Conservation (phyloP, 2,329 filamentous ascomycete species). For the Magnaporthiopsis incrustans region DNA sequence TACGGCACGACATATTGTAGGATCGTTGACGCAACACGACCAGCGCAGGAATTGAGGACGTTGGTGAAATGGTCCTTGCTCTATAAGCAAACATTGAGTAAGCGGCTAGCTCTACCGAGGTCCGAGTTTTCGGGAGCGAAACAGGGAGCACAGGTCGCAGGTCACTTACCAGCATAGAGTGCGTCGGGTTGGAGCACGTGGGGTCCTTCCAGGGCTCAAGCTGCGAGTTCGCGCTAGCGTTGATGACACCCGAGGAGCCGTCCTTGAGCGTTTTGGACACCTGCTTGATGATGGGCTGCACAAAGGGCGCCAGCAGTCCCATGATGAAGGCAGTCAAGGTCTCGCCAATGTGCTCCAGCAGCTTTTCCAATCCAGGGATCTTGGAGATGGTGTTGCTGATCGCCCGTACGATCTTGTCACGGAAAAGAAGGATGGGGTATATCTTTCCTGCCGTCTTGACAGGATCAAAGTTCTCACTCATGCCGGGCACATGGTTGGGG, state of each 20-base stretch:
- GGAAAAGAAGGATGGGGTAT: conserved; percentile 89
- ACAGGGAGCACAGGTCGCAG: neutral
- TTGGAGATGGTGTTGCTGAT: conserved; percentile 83
- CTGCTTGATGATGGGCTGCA: conserved; percentile 82
- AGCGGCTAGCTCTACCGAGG: neutral
- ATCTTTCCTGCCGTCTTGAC: conserved; percentile 72
- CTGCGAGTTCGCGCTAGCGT: conserved; percentile 64
- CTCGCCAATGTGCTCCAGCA: conserved; percentile 93
- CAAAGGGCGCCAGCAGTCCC: conserved; percentile 82
- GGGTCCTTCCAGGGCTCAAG: conserved; percentile 75
- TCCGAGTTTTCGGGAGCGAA: neutral
- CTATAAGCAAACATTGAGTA: neutral
- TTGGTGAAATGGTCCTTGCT: conserved; percentile 8
- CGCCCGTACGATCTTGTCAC: conserved; percentile 84
- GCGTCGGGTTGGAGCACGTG: conserved; percentile 63
- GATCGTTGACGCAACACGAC: conserved; percentile 64
- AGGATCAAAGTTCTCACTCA: conserved; percentile 69
- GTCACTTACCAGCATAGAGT: conserved; percentile 6
- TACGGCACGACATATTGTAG: conserved; percentile 80
- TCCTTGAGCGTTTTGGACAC: conserved; percentile 79
- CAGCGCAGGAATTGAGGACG: conserved; percentile 68
- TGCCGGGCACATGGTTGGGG: conserved; percentile 59
- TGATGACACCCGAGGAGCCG: conserved; percentile 66
- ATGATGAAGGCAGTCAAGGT: conserved; percentile 87
- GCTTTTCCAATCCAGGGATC: conserved; percentile 78